A percentile compares a stretch with the other conserved stretches of the same genome.
phyloP scores from a whole-genome alignment of 1,139 yeast species.

The Wickerhamiella pararugosa region DNA sequence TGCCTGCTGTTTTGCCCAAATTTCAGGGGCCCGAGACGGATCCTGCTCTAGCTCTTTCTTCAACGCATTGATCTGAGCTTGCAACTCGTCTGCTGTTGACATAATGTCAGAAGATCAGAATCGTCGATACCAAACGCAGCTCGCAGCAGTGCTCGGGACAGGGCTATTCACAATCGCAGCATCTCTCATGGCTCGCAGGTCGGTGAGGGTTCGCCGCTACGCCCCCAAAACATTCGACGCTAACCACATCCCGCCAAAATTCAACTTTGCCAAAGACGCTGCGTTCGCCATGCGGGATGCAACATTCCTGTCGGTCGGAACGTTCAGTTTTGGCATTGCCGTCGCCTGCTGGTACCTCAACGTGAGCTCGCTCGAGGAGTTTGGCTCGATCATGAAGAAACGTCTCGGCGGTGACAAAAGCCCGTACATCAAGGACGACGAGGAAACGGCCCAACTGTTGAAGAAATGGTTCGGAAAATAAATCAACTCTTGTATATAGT shows the following conservation, averaged over 20 bases:
- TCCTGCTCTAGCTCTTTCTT: neutral
- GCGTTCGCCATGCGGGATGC: constrained; percentile 77
- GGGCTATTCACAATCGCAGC: constrained; percentile 59
- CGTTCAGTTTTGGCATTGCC: constrained; percentile 55
- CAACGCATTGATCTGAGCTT: neutral
- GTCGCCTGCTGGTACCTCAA: constrained; percentile 52
- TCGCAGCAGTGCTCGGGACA: constrained; percentile 56
- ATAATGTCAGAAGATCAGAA: constrained; percentile 4
- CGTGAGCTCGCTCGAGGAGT: constrained; percentile 12
- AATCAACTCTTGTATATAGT: too few species aligned
- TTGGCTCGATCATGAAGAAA: constrained; percentile 11
- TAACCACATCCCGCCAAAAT: constrained; percentile 73
- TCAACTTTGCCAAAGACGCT: constrained; percentile 71
- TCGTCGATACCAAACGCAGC: constrained; percentile 48
- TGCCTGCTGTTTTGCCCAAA: neutral
- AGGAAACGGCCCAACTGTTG: neutral
- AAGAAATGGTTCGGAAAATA: too few species aligned
- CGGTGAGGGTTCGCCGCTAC: constrained; percentile 58
- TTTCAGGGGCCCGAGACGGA: neutral
- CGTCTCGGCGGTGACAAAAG: constrained; percentile 5
- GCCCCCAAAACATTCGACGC: constrained; percentile 70
- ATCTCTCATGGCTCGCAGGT: constrained; percentile 58
- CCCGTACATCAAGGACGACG: constrained; percentile 14
- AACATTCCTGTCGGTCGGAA: constrained; percentile 54
- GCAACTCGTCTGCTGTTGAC: neutral